phyloP scores from a whole-genome alignment of 768 basidiomycete species.

The Mycena rosella region DNA sequence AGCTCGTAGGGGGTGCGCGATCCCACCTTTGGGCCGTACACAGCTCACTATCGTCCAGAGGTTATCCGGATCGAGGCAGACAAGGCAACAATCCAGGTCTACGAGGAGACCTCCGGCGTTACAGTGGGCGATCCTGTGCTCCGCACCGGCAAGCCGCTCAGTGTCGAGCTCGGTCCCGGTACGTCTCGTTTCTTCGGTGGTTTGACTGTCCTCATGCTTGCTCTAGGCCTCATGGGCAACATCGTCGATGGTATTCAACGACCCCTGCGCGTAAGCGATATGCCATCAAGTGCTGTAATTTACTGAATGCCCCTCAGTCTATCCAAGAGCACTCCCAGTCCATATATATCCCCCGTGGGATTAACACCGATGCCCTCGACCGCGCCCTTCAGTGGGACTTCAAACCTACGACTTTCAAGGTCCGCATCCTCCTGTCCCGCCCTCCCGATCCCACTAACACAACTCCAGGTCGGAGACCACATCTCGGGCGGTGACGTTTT shows the following conservation, averaged over 20 bases:
- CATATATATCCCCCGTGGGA: constrained; percentile 99
- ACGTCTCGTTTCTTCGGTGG: constrained; percentile 37
- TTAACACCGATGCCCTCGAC: constrained; percentile 96
- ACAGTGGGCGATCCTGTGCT: constrained; percentile 99
- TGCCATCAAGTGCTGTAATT: constrained; percentile 1
- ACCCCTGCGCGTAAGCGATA: constrained; percentile 79
- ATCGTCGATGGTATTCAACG: constrained; percentile 98
- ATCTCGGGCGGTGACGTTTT: constrained; percentile 98
- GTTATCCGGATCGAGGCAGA: constrained; percentile 99
- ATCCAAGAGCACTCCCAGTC: constrained; percentile 98
- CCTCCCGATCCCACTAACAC: constrained; percentile 19
- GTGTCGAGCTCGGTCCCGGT: constrained; percentile 98
- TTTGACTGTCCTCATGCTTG: constrained; percentile 4
- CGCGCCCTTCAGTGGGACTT: constrained; percentile 96
- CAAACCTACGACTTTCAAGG: constrained; percentile 84
- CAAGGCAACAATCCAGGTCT: constrained; percentile 98
- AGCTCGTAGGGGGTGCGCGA: constrained; percentile 91
- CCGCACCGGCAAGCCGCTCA: constrained; percentile 96
- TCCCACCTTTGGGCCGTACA: background rate
- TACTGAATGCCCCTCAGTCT: constrained; percentile 57
- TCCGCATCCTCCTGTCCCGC: constrained; percentile 45
- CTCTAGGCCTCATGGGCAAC: constrained; percentile 95
- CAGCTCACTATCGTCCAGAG: constrained; percentile 65
- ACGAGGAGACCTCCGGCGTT: constrained; percentile 99
- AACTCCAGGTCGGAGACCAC: constrained; percentile 89